A percentile compares a stretch with the other conserved stretches of the same genome.
These are phyloP conservation scores for Eruca vesicaria DNA, from an alignment of 441 rosid species.

Conservation along the genomic window DNA sequence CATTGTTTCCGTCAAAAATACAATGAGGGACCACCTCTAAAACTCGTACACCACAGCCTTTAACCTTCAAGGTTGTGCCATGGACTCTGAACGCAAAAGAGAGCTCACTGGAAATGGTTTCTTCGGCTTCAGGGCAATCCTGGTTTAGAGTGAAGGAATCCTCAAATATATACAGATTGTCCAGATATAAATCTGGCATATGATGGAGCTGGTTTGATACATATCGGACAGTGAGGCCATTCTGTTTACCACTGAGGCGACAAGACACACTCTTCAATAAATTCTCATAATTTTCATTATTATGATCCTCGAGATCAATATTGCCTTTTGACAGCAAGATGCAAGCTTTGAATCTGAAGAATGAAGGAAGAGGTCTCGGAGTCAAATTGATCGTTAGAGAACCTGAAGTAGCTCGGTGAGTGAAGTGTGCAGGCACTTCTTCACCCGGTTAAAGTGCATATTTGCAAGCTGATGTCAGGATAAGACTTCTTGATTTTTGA, in stretches of 20 bases:
- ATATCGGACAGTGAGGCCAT: not conserved
- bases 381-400: not conserved
- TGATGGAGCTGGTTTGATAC: not conserved
- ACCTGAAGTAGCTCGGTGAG: not conserved
- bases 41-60: not conserved
- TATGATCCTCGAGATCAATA: no score
- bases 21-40: not conserved
- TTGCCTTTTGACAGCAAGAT: not conserved
- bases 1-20: not conserved
- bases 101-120: not conserved
- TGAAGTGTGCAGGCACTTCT: not conserved
- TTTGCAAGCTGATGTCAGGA: slow-evolving; percentile 6
- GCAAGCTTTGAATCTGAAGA: not conserved
- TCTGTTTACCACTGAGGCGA: not conserved
- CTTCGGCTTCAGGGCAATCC: not conserved
- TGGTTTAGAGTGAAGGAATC: not conserved
- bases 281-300: no score
- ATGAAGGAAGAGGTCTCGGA: not conserved
- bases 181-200: not conserved
- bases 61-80: not conserved
- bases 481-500: not conserved
- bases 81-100: not conserved
- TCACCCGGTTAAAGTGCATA: not conserved
- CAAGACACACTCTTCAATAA: not conserved
- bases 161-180: not conserved